Percentiles rank a stretch among this genome's conserved stretches.
phyloP scores from a whole-genome alignment of 805 yeast species.

The Blastobotrys parvus region DNA sequence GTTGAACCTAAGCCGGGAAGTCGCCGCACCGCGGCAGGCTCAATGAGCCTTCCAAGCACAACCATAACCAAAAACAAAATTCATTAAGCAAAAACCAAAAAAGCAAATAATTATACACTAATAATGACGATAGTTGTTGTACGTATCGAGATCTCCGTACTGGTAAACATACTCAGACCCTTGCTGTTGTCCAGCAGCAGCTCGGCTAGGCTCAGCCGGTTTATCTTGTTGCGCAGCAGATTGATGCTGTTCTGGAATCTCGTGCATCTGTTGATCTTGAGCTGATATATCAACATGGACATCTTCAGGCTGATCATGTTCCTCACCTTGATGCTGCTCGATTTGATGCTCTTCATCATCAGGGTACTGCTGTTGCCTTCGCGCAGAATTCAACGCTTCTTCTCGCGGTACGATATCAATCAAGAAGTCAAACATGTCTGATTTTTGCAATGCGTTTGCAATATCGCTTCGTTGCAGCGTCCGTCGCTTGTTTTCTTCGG shows the following conservation, averaged over 20 bases:
- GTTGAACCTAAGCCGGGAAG: no score
- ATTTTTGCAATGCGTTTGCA: slow-evolving; percentile 87
- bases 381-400: slow-evolving; percentile 37
- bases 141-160: slow-evolving; percentile 13
- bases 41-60: no score
- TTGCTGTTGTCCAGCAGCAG: slow-evolving; percentile 3
- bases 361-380: slow-evolving; percentile 3
- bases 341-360: slow-evolving; percentile 10
- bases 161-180: slow-evolving; percentile 9
- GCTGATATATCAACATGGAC: neutral
- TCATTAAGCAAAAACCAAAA: no score
- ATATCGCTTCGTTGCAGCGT: slow-evolving; percentile 92
- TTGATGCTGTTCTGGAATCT: slow-evolving; percentile 11
- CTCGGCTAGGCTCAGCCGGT: no score
- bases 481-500: slow-evolving; percentile 91
- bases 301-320: slow-evolving; percentile 1
- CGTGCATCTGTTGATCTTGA: slow-evolving; percentile 4
- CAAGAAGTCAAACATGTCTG: slow-evolving; percentile 95
- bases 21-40: no score
- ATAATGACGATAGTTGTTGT: slow-evolving; percentile 16
- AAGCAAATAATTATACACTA: no score
- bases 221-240: no score
- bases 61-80: no score
- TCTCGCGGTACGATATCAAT: slow-evolving; percentile 95
- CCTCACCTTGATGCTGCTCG: slow-evolving; percentile 12